Percentiles rank a stretch among this genome's conserved stretches.
Conservation (phyloP, 2,329 filamentous ascomycete species). For the Aureobasidium sp. region DNA sequence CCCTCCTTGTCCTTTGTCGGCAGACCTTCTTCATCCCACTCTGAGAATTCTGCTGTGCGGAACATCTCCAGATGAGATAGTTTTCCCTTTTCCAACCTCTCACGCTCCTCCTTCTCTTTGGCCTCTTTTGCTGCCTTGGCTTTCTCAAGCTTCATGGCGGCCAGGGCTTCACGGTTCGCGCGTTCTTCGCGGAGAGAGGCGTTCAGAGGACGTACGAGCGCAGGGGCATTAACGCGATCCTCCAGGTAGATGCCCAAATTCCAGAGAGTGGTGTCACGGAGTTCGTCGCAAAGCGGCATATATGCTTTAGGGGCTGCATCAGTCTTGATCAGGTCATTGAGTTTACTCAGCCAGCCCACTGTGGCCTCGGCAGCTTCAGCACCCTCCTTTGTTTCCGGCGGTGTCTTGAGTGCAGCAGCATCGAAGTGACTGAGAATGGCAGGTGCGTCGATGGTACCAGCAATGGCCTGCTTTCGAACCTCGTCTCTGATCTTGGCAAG, state of each 20-base stretch:
- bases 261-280: conserved; percentile 75
- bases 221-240: conserved; percentile 62
- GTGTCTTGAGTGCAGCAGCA: conserved; percentile 19
- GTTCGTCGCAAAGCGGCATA: conserved; percentile 67
- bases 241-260: conserved; percentile 83
- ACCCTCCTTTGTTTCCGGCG: conserved; percentile 13
- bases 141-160: conserved; percentile 38
- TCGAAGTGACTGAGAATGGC: conserved; percentile 24
- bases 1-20: conserved; percentile 72
- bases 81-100: conserved; percentile 49
- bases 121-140: conserved; percentile 38
- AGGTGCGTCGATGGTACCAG: conserved; percentile 37
- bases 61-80: conserved; percentile 55
- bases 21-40: conserved; percentile 76
- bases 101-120: conserved; percentile 43
- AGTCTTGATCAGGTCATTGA: conserved; percentile 47
- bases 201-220: conserved; percentile 64
- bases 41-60: conserved; percentile 56
- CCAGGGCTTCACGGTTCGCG: conserved; percentile 47
- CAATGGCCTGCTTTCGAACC: conserved; percentile 50
- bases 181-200: conserved; percentile 43
- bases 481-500: conserved; percentile 51
- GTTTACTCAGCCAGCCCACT: conserved; percentile 52
- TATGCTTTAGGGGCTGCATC: conserved; percentile 60
- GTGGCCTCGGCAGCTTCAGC: conserved; percentile 44